Base-by-base conservation (phyloP, 441 rosid genomes). In the Pelargonium cotyledonis region DNA sequence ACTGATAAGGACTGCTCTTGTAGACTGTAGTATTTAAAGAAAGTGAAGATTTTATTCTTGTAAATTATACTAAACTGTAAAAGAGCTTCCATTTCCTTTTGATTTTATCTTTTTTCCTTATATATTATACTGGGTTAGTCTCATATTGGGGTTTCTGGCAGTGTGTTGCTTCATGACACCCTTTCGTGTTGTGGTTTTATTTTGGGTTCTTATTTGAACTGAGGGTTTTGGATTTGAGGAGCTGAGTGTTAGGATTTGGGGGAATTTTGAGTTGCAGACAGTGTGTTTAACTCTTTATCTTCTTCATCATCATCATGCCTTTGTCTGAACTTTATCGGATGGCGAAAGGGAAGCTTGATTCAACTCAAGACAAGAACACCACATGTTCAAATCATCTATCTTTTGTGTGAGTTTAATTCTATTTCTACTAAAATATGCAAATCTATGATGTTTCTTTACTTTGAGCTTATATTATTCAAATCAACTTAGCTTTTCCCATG, bases 321-420 rank as follows among this genome's bases (percentile, higher is more conserved):
- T 63, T 88, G 75, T 92, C 84, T 79, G 96, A 92, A 88, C 85
- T 87, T 11, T 80, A 84, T 60, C 77, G 83, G 66, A 74, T 80
- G 83, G 66, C 85, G 46, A 78, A 82, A 68, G 84, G 83, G 68
- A 80, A 84, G 77, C 73, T 79, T 23, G 85, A 85, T 68, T 85
- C 85, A 75, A 76, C 84, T 73, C 84, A 80, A 72, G 85, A 87
- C 70, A 80, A 75, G 66, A 82, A 80, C 74, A 67, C 78, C 43
- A 16, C 81, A 5, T 49, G 66, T 47, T 81, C 83, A 68, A 73
- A 86, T 78, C 85, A 79, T 81, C 78, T 68, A 15, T 75, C 86
- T 68, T 72, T 71, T 44, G 75, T 71, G 96, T 89, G 79, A 82
- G 89, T 53, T 80, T 9, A 53, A 53, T 15, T 53, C 21, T 15